Base-by-base conservation (phyloP, 2,329 filamentous ascomycete genomes). In the Cryphonectria naterciae region DNA sequence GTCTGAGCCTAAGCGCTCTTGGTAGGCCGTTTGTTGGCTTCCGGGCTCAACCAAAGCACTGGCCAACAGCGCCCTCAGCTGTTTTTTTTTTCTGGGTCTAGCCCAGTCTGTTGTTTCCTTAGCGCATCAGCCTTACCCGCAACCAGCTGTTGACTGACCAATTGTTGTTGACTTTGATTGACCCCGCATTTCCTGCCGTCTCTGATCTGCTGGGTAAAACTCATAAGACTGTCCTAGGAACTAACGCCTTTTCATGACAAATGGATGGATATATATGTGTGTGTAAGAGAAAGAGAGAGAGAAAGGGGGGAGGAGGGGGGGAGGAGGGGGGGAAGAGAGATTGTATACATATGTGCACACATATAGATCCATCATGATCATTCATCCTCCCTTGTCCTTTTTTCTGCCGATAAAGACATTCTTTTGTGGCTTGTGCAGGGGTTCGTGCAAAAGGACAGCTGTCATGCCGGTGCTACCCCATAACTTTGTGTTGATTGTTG, bases 51-150 rank as follows among this genome's bases (percentile, higher is more conserved):
- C 4, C 43, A 46, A 46, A 46, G 43, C 43, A 46, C 17, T 46
- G 43, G 19, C 43, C 43, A 46, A 22, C 43, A 49, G 22, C 46
- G 19, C 46, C 11, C 52, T 32, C 4, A 8, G 25, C 52, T 17
- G 32, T 17, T 28, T 56, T 13, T 28, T 17, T 56, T 17, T 28
- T 56, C 25, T 28, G 52, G 52, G n/a, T 28, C 25, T 56, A 56
- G 52, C 52, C 11, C 52, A 28, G n/a, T 28, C 52, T 28, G 52
- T 4, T 8, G 52, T 28, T 56, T 28, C 19, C 56, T 58, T 60
- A 28, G 32, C 56, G 56, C 56, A 32, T 37, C 58, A 61, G 58
- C 58, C 58, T 25, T 61, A 39, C 58, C 35, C 54, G 54, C 13
- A 28, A n/a, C 46, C 19, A 49, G 54, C 25, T 7, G 54, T 56